Conservation (phyloP, 495 filamentous ascomycete genomes). For the Peziza echinospora region DNA sequence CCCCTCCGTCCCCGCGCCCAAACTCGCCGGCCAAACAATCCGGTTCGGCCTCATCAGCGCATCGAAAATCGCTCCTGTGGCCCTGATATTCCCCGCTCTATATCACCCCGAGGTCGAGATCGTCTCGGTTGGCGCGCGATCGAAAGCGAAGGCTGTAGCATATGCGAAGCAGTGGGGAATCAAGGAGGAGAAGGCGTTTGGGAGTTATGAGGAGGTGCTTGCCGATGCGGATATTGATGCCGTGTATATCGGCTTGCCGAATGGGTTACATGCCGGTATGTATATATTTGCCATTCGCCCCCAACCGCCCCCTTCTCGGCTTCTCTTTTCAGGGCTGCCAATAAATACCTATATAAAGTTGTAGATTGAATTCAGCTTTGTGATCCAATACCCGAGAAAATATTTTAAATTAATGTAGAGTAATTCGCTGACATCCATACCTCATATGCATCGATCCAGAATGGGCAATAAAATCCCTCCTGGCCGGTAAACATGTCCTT, state of each 20-base stretch:
- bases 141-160: conserved; percentile 27
- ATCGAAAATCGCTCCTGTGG: conserved; percentile 23
- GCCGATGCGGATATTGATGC: conserved; percentile 30
- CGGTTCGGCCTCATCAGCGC: conserved; percentile 1
- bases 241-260: conserved; percentile 32
- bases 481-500: conserved; percentile 37
- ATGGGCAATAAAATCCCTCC: conserved; percentile 30
- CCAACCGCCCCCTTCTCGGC: too few species aligned
- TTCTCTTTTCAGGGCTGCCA: too few species aligned
- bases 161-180: conserved; percentile 39
- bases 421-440: too few species aligned
- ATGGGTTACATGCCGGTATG: conserved; percentile 26
- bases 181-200: conserved; percentile 25
- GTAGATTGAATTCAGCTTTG: too few species aligned
- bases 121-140: conserved; percentile 36
- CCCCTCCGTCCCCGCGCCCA: not conserved
- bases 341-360: too few species aligned
- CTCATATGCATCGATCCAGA: too few species aligned
- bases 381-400: too few species aligned
- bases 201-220: conserved; percentile 31
- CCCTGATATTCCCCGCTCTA: conserved; percentile 35
- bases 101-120: conserved; percentile 38
- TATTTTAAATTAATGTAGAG: too few species aligned
- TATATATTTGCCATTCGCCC: too few species aligned
- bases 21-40: not conserved